phyloP scores from a whole-genome alignment of 1,139 yeast species.

The Yamadazyma buinensis region DNA sequence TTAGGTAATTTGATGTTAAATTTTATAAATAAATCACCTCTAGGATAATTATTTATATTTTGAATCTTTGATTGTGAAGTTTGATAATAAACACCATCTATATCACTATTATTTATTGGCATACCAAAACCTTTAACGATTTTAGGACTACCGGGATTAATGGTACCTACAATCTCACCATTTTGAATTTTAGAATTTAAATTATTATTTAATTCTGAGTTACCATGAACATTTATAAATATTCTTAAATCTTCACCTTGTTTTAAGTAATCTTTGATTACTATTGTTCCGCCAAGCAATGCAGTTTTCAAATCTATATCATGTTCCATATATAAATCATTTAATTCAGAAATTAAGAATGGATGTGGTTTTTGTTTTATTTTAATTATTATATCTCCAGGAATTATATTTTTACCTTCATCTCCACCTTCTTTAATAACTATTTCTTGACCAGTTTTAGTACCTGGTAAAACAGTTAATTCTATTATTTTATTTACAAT shows the following conservation, averaged over 20 bases:
- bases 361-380: constrained; percentile 32
- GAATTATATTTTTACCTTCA: constrained; percentile 53
- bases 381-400: constrained; percentile 64
- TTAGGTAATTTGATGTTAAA: constrained; percentile 38
- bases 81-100: constrained; percentile 20
- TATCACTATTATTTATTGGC: constrained; percentile 54
- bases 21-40: constrained; percentile 41
- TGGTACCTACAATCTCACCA: constrained; percentile 48
- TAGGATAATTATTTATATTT: constrained; percentile 14
- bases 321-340: constrained; percentile 45
- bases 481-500: constrained; percentile 49
- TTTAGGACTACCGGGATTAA: constrained; percentile 45
- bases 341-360: constrained; percentile 45
- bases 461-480: constrained; percentile 52
- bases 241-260: constrained; percentile 42
- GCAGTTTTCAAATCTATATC: constrained; percentile 51
- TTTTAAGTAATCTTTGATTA: constrained; percentile 38
- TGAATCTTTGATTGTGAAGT: constrained; percentile 15
- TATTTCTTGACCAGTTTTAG: constrained; percentile 47
- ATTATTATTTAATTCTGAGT: constrained; percentile 19
- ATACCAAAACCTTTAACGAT: constrained; percentile 51
- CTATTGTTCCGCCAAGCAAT: constrained; percentile 50
- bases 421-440: constrained; percentile 59
- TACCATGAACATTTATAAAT: constrained; percentile 37
- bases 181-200: constrained; percentile 23